Evolutionary conservation across 2,329 filamentous ascomycete species (phyloP), one percentile per base, ranked within the genome.

Genomic region (Ilyonectria destructans): DNA sequence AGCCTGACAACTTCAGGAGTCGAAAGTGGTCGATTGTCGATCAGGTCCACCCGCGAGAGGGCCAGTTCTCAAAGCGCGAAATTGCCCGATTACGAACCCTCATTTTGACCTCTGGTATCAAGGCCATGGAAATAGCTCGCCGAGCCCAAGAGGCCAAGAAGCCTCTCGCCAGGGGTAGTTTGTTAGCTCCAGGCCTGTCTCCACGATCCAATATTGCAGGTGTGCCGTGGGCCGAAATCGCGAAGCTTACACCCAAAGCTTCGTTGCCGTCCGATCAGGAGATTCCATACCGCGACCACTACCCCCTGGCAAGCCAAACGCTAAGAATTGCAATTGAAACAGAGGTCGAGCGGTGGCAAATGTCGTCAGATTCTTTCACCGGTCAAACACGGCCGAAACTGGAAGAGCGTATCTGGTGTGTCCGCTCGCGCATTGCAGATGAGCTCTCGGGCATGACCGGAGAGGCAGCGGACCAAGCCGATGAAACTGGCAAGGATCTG

Each of bases 21-120:
- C 81, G 83, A 2, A 85, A 86, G 69, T 90, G 87, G 87, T 85
- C 85, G 2, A 86, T 89, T 35, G 83, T 84, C 2, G 83, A 87
- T 59, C 82, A 82, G 58, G 79, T 75, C 4, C 77, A 80, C 4
- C 77, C 79, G 6, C 80, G 82, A 19, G 82, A 79, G 35, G 67
- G 71, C 19, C 75, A 73, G 26, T 71, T 93, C 33, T 90, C 87
- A 10, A 90, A 88, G 74, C 89, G 89, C n/a, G 96, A 98, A 74
- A 88, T 97, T 60, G 92, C 93, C 17, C 91, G 94, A n/a, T 87
- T 95, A 2, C 88, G 90, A 65, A 89, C 94, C 1, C 85, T 97
- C 9, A 88, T 97, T 46, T 85, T 97, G 23, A 93, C 91, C 70
- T 94, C 94, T 0, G 95, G 95, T n/a, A 91, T 98, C 77, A 97